Evolutionary conservation across 2,329 filamentous ascomycete genomes (phyloP), one percentile per base, ranked within the genome.

Genomic region (Alternaria triticimaculans): DNA sequence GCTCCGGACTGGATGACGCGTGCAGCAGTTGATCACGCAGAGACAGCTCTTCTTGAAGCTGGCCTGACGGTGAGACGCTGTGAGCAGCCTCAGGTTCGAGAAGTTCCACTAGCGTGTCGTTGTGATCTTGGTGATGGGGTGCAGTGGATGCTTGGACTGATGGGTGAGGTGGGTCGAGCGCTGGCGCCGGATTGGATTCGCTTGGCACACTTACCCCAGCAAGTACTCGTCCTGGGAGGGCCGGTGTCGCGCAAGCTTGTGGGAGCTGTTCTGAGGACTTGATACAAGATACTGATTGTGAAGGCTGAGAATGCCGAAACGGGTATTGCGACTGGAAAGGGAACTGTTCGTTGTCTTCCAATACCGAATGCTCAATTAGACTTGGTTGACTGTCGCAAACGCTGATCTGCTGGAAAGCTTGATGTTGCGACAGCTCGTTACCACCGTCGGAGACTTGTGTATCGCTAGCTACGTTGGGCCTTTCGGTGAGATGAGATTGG

Each of bases 241-340:
- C 25, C 33, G 33, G 58, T 28, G 33, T 14, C 49, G 48, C 23
- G 44, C 48, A 44, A 54, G 26, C 26, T 48, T 18, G 53, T 57
- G 54, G 26, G 48, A 28, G 28, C 26, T 48, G 46, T 6, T 61
- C 26, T 26, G 28, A 25, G 45, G 26, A 15, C 14, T 26, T 18
- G 15, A 45, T 26, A 55, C 21, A 12, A 26, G 23, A 25, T 48
- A 37, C 28, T 21, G 30, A 15, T 43, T 44, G 14, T 21, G 28
- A 28, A 48, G 25, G 44, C 15, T 51, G 18, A 4, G 20, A 45
- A 25, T 59, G 33, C 20, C 26, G 59, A 25, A 28, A 55, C 20
- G 58, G 65, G 18, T 60, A 43, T 50, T 68, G 68, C 11, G 60
- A 68, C 49, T 61, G 65, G 7, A 62, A 65, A 10, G 64, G 63